Evolutionary conservation across 1,284 basidiomycete species (phyloP).

Genomic region (Sporisorium sorghi): DNA sequence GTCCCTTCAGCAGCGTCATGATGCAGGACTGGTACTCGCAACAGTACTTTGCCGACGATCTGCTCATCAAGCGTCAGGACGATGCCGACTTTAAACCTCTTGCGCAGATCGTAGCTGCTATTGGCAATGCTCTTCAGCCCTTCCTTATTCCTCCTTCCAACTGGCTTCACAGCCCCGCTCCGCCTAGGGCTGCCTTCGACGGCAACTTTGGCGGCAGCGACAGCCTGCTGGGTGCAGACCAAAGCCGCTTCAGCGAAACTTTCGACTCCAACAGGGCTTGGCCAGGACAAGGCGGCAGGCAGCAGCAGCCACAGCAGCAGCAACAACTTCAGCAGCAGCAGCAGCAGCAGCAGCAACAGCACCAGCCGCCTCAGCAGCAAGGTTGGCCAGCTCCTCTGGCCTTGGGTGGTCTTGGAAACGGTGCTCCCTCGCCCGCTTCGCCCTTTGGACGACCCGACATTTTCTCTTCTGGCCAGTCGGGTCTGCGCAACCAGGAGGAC

Average conservation of each 20-base stretch:
- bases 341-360: slow-evolving; percentile 10
- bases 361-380: slow-evolving; percentile 18
- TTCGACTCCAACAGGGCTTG: slow-evolving; percentile 28
- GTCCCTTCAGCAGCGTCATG: slow-evolving; percentile 87
- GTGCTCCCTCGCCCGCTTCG: slow-evolving; percentile 31
- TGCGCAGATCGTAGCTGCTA: slow-evolving; percentile 65
- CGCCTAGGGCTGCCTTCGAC: slow-evolving; percentile 23
- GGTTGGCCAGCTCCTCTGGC: slow-evolving; percentile 39
- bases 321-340: slow-evolving; percentile 8
- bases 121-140: slow-evolving; percentile 66
- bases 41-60: slow-evolving; percentile 86
- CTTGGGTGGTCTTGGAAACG: slow-evolving; percentile 32
- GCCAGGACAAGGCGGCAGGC: slow-evolving; percentile 19
- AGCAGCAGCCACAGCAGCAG: background rate
- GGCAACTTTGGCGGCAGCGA: slow-evolving; percentile 16
- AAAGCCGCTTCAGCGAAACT: slow-evolving; percentile 36
- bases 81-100: slow-evolving; percentile 69
- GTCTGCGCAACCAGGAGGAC: slow-evolving; percentile 53
- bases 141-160: slow-evolving; percentile 67
- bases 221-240: slow-evolving; percentile 23
- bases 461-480: slow-evolving; percentile 26
- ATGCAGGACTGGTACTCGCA: slow-evolving; percentile 98
- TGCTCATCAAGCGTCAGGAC: slow-evolving; percentile 81
- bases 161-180: slow-evolving; percentile 35
- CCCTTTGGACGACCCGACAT: slow-evolving; percentile 44